Conservation (phyloP, 202 grass and related monocot genomes). For the Sporobolus alterniflorus region DNA sequence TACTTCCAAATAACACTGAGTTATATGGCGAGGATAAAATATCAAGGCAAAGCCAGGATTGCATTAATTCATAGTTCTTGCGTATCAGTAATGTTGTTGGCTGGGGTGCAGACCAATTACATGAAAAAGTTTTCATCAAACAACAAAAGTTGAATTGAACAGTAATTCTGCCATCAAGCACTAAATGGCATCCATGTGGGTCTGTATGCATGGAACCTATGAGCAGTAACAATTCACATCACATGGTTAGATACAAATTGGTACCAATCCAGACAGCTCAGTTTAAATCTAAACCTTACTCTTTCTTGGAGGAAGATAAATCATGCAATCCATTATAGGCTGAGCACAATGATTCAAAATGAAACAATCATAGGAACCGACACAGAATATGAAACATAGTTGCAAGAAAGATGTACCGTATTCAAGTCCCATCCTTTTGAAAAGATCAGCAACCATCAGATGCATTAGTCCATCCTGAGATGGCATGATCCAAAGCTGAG, state of each 20-base stretch:
- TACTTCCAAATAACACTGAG: background rate
- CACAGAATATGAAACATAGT: background rate
- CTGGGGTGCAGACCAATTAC: background rate
- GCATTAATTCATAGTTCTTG: background rate
- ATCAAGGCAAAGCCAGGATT: background rate
- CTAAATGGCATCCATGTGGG: no score
- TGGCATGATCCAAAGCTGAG: background rate
- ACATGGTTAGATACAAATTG: background rate
- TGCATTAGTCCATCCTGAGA: background rate
- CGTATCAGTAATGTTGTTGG: background rate
- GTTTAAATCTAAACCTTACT: background rate
- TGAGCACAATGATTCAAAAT: no score
- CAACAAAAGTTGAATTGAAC: background rate
- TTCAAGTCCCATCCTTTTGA: background rate
- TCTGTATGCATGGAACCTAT: background rate
- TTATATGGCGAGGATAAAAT: conserved; percentile 5
- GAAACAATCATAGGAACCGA: background rate
- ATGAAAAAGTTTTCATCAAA: background rate
- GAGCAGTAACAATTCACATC: background rate
- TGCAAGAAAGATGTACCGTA: background rate
- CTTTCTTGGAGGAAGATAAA: background rate
- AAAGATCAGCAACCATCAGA: background rate
- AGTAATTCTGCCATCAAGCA: background rate
- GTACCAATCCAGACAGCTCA: background rate
- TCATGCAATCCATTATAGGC: no score